Evolutionary conservation across 1,284 basidiomycete genomes (phyloP).

Genomic region (Sporisorium iseilematis-ciliati): DNA sequence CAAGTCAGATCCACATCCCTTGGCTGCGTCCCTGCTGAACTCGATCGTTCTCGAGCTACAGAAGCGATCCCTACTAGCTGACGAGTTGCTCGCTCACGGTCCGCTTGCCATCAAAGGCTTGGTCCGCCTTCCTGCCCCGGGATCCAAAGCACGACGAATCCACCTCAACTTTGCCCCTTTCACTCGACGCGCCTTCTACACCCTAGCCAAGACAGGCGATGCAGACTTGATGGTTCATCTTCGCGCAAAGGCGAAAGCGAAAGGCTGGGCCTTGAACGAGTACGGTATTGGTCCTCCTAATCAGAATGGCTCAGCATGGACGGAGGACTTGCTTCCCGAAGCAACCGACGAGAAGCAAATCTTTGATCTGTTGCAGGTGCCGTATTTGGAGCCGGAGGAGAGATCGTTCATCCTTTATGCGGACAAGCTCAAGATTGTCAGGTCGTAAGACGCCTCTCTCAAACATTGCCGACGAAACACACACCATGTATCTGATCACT

Average conservation of each 20-base stretch:
- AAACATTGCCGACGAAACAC: not conserved
- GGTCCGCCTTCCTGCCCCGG: constrained; percentile 18
- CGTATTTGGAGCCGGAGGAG: constrained; percentile 33
- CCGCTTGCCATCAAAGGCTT: constrained; percentile 32
- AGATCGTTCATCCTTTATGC: constrained; percentile 23
- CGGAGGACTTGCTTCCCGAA: constrained; percentile 20
- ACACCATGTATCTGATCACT: no score
- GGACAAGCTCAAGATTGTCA: constrained; percentile 14
- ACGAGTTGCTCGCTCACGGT: constrained; percentile 28
- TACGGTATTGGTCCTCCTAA: constrained; percentile 39
- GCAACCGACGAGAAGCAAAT: constrained; percentile 39
- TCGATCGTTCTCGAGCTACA: constrained; percentile 16
- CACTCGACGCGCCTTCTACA: constrained; percentile 38
- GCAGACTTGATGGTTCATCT: constrained; percentile 41
- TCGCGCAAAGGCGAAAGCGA: constrained; percentile 20
- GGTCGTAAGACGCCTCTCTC: not conserved
- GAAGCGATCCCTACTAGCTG: constrained; percentile 19
- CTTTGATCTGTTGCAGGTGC: constrained; percentile 28
- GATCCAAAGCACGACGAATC: constrained; percentile 25
- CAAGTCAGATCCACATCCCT: constrained; percentile 16
- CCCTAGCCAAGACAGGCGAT: constrained; percentile 42
- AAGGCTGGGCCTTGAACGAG: constrained; percentile 40
- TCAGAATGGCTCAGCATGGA: constrained; percentile 41
- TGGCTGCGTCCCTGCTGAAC: constrained; percentile 15
- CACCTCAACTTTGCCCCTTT: constrained; percentile 46